phyloP scores from a whole-genome alignment of 129 eudicot species.

The Flaveria brownii region DNA sequence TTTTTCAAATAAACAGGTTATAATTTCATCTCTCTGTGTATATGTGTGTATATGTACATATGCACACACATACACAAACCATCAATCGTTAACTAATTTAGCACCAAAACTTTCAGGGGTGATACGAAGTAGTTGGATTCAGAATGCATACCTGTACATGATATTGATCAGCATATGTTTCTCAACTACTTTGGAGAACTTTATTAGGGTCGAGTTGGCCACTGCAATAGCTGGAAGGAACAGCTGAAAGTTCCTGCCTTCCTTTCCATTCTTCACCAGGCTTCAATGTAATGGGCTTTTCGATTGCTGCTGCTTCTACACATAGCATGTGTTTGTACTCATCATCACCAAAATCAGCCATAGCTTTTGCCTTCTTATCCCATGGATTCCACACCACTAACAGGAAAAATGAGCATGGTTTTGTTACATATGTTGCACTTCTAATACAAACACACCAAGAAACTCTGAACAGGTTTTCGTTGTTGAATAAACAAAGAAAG shows the following conservation, averaged over 20 bases:
- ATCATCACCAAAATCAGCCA: constrained; percentile 75
- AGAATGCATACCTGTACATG: constrained; percentile 31
- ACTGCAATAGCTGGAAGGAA: constrained; percentile 86
- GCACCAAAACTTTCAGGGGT: background rate
- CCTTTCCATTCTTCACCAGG: constrained; percentile 99
- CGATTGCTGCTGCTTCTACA: constrained; percentile 88
- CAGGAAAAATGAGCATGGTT: background rate
- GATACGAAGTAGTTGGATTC: background rate
- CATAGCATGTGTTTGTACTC: constrained; percentile 91
- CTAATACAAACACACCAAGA: background rate
- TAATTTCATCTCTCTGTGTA: too few species aligned
- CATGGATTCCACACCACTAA: constrained; percentile 99
- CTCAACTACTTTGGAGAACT: constrained; percentile 42
- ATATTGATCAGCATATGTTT: constrained; percentile 23
- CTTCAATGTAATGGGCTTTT: constrained; percentile 70
- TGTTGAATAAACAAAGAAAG: background rate
- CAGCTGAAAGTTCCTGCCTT: constrained; percentile 76
- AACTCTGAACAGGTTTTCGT: constrained; percentile 12
- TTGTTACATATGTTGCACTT: background rate
- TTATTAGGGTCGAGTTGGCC: constrained; percentile 77
- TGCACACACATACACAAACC: too few species aligned
- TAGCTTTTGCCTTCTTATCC: constrained; percentile 87
- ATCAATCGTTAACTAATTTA: too few species aligned
- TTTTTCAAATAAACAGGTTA: too few species aligned
- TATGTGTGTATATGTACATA: too few species aligned